A percentile compares a stretch with the other conserved stretches of the same genome.
phyloP scores from a whole-genome alignment of 768 basidiomycete genomes.

The Kwoniella europaea region DNA sequence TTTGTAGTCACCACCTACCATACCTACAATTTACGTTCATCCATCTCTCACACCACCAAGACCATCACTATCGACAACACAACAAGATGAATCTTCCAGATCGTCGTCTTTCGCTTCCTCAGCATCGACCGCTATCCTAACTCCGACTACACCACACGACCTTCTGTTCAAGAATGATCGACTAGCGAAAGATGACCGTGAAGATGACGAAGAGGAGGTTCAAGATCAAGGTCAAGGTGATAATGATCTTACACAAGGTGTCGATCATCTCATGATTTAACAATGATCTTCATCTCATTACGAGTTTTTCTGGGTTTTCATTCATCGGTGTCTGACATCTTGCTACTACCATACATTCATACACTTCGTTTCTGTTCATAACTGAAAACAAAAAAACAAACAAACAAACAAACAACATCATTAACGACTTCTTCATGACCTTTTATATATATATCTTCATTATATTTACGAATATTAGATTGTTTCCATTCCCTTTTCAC shows the following conservation, averaged over 20 bases:
- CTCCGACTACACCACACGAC: slow-evolving; percentile 13
- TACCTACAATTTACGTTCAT: slow-evolving; percentile 22
- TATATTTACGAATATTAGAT: neutral
- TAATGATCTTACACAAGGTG: neutral
- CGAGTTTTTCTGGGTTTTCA: neutral
- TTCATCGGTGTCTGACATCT: neutral
- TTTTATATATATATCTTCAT: neutral
- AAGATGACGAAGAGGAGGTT: slow-evolving; percentile 1
- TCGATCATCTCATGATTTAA: slow-evolving; percentile 1
- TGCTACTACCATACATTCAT: neutral
- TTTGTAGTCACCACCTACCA: neutral
- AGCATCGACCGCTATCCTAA: slow-evolving; percentile 11
- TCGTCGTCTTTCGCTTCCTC: slow-evolving; percentile 18
- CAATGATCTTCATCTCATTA: too few species aligned
- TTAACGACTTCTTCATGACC: neutral
- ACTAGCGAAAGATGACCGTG: neutral
- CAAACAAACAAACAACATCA: too few species aligned
- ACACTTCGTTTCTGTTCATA: too few species aligned
- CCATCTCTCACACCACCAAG: slow-evolving; percentile 22
- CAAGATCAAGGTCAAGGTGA: neutral
- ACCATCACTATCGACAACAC: slow-evolving; percentile 17
- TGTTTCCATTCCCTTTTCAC: neutral
- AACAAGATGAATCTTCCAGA: slow-evolving; percentile 1
- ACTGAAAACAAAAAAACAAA: too few species aligned
- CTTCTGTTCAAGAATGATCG: slow-evolving; percentile 13